Conservation (phyloP, 768 basidiomycete genomes). For the Suillus subalutaceus region DNA sequence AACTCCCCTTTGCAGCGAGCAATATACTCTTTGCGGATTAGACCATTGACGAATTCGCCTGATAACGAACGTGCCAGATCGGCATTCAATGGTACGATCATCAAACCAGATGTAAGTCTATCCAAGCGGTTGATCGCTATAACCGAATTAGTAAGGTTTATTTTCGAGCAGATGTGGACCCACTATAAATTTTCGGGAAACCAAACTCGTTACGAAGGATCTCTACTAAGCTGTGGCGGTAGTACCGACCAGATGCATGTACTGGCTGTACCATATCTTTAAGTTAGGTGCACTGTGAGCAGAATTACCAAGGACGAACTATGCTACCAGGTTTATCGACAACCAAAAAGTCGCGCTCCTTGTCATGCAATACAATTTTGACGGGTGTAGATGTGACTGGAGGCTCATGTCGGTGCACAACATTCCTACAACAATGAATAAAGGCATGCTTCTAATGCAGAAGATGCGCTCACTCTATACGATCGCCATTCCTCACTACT, state of each 20-base stretch:
- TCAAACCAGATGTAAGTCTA: conserved; percentile 90
- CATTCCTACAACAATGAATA: conserved; percentile 57
- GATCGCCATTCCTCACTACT: conserved; percentile 83
- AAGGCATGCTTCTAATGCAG: background rate
- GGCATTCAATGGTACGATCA: conserved; percentile 85
- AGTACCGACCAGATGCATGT: conserved; percentile 90
- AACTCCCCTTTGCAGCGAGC: conserved; percentile 87
- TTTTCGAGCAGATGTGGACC: conserved; percentile 33
- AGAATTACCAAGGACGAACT: conserved; percentile 53
- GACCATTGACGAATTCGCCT: conserved; percentile 79
- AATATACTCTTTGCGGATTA: conserved; percentile 90
- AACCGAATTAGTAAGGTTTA: background rate
- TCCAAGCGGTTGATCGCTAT: conserved; percentile 93
- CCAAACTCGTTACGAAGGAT: conserved; percentile 88
- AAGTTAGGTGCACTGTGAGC: background rate
- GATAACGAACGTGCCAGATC: conserved; percentile 71
- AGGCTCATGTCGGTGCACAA: conserved; percentile 97
- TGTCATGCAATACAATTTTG: conserved; percentile 76
- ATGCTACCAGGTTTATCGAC: conserved; percentile 97
- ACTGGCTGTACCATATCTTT: conserved; percentile 62
- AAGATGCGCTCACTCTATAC: conserved; percentile 71
- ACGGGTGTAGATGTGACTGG: conserved; percentile 87
- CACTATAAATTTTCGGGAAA: conserved; percentile 81
- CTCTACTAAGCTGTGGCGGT: conserved; percentile 84
- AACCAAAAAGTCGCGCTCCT: conserved; percentile 81